These are phyloP conservation scores for Colletotrichum sp. DNA, from an alignment of 2,329 filamentous ascomycete genomes.

Conservation along the genomic window DNA sequence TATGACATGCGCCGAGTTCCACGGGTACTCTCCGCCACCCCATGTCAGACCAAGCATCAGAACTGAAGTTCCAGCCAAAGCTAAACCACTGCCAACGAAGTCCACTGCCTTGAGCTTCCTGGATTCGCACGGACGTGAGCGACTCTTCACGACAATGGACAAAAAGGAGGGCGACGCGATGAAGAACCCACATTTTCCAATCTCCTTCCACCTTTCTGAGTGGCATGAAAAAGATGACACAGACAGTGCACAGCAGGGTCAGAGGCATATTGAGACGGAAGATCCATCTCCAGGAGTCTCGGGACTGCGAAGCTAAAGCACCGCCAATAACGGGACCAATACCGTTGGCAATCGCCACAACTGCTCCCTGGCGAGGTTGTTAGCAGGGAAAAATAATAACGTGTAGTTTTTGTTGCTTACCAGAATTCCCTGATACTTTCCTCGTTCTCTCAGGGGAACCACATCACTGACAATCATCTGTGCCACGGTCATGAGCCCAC, in stretches of 20 bases:
- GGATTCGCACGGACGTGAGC: background rate
- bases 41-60: slow-evolving; percentile 59
- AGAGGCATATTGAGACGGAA: slow-evolving; percentile 60
- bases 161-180: background rate
- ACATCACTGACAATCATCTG: slow-evolving; percentile 56
- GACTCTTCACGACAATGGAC: background rate
- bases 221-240: slow-evolving; percentile 61
- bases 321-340: slow-evolving; percentile 61
- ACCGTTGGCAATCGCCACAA: slow-evolving; percentile 58
- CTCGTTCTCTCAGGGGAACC: slow-evolving; percentile 50
- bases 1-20: slow-evolving; percentile 60
- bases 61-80: slow-evolving; percentile 49
- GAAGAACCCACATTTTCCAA: slow-evolving; percentile 46
- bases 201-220: slow-evolving; percentile 57
- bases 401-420: slow-evolving; percentile 28
- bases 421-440: slow-evolving; percentile 44
- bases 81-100: slow-evolving; percentile 34
- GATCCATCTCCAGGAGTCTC: slow-evolving; percentile 58
- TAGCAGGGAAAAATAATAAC: background rate
- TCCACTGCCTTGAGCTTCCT: slow-evolving; percentile 57
- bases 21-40: slow-evolving; percentile 64
- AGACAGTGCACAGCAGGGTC: slow-evolving; percentile 49
- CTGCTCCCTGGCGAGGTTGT: slow-evolving; percentile 39
- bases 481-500: slow-evolving; percentile 46
- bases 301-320: slow-evolving; percentile 48